These are phyloP conservation scores for Pseudocercospora vitis DNA, from an alignment of 2,329 filamentous ascomycete genomes.

Conservation along the genomic window DNA sequence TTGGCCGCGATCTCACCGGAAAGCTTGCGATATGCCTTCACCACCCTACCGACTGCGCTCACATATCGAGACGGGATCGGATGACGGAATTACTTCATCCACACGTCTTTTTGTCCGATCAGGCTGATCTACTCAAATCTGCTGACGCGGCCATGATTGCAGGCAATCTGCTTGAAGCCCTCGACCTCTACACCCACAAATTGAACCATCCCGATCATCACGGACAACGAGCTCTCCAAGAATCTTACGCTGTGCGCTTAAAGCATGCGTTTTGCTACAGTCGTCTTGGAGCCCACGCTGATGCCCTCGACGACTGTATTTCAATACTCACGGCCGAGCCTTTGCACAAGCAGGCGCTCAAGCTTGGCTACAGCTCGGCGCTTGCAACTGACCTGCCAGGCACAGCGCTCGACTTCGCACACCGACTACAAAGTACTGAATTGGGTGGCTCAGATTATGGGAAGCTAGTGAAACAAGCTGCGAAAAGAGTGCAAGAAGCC, in stretches of 20 bases:
- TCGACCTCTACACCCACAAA: constrained; percentile 3
- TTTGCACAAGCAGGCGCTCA: neutral
- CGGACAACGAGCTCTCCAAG: neutral
- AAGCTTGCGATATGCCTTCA: constrained; percentile 12
- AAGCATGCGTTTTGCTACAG: constrained; percentile 6
- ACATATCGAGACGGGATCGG: neutral
- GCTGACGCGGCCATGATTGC: neutral
- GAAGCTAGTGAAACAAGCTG: neutral
- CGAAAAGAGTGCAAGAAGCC: neutral
- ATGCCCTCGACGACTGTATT: neutral
- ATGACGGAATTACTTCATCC: neutral
- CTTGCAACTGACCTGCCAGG: neutral
- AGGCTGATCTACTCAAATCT: neutral
- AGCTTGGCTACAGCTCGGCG: neutral
- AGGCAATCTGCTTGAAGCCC: constrained; percentile 1
- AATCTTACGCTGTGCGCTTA: neutral
- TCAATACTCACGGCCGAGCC: neutral
- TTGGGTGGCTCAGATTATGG: neutral
- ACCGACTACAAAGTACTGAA: neutral
- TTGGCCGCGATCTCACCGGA: constrained; percentile 1
- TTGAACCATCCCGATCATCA: neutral
- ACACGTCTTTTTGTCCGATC: neutral
- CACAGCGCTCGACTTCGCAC: neutral
- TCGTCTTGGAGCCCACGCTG: neutral
- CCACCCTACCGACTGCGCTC: constrained; percentile 14